A percentile compares a stretch with the other conserved stretches of the same genome.
Evolutionary conservation across 495 filamentous ascomycete genomes (phyloP).

Genomic region (Annulohypoxylon maeteangense): DNA sequence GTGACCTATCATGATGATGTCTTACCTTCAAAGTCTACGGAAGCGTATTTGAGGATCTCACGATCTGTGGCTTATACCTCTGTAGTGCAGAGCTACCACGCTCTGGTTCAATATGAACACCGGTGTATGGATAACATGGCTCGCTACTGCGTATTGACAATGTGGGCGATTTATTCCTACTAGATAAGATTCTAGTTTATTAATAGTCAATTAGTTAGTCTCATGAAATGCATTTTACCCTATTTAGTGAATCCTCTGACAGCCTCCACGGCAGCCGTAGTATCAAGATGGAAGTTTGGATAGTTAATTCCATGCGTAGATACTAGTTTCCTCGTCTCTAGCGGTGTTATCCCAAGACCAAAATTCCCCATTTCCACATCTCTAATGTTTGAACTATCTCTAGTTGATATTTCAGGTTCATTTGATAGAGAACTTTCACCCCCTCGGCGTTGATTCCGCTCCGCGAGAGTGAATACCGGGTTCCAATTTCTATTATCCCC

Average conservation of each 20-base stretch:
- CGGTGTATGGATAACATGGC: too few relatives aligned
- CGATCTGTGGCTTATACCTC: too few relatives aligned
- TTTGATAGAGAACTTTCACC: not conserved
- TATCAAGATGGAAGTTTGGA: conserved; percentile 14
- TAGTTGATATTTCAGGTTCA: not conserved
- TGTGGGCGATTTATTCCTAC: too few relatives aligned
- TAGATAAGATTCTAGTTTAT: too few relatives aligned
- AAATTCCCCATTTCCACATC: not conserved
- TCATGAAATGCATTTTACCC: not conserved
- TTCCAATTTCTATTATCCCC: not conserved
- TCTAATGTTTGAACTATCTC: not conserved
- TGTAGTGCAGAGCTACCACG: too few relatives aligned
- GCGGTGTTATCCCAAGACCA: not conserved
- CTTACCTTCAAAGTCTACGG: too few relatives aligned
- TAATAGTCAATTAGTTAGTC: too few relatives aligned
- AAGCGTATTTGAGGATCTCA: too few relatives aligned
- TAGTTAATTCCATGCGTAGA: conserved; percentile 15
- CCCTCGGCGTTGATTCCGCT: not conserved
- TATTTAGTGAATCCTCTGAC: not conserved
- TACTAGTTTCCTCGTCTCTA: not conserved
- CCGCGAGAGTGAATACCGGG: conserved; percentile 1
- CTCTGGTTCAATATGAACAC: too few relatives aligned
- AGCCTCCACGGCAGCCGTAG: conserved; percentile 2
- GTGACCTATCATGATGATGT: too few relatives aligned
- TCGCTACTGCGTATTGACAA: too few relatives aligned